Percentiles rank a stretch among this genome's conserved stretches.
Conservation (phyloP, 2,329 filamentous ascomycete species). For the Eurotiales sp. region DNA sequence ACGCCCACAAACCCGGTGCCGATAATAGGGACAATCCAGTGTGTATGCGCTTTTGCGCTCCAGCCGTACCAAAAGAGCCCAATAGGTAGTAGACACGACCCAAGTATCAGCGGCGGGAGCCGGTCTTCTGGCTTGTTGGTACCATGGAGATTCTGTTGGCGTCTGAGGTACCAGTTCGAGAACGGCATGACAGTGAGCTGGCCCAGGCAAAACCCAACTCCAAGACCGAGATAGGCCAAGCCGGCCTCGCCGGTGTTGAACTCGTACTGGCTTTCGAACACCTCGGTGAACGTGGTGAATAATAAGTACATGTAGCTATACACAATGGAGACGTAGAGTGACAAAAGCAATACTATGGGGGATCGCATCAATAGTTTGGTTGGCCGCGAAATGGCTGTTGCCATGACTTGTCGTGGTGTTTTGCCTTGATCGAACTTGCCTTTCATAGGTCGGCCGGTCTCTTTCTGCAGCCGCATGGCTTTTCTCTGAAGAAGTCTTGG, state of each 20-base stretch:
- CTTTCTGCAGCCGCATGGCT: neutral
- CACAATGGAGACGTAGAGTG: constrained; percentile 20
- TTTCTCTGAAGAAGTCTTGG: too few relatives aligned
- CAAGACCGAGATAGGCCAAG: too few relatives aligned
- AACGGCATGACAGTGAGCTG: too few relatives aligned
- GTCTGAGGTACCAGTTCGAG: too few relatives aligned
- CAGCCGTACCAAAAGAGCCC: constrained; percentile 55
- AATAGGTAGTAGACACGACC: constrained; percentile 47
- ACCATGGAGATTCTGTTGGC: too few relatives aligned
- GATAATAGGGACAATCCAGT: constrained; percentile 56
- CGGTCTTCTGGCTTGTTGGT: constrained; percentile 42
- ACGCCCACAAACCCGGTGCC: constrained; percentile 50
- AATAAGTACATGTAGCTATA: neutral
- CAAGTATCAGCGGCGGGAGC: constrained; percentile 50
- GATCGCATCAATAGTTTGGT: neutral
- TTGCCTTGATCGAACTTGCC: constrained; percentile 25
- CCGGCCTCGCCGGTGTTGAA: too few relatives aligned
- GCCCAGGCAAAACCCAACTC: too few relatives aligned
- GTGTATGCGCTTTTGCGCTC: constrained; percentile 44
- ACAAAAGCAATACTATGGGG: neutral
- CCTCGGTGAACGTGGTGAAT: too few relatives aligned
- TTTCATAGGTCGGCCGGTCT: too few relatives aligned
- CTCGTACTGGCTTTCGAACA: constrained; percentile 37
- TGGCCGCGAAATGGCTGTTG: too few relatives aligned
- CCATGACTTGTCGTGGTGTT: neutral